These are phyloP conservation scores for Naganishia sp. DNA, from an alignment of 1,284 basidiomycete species.

Conservation along the genomic window DNA sequence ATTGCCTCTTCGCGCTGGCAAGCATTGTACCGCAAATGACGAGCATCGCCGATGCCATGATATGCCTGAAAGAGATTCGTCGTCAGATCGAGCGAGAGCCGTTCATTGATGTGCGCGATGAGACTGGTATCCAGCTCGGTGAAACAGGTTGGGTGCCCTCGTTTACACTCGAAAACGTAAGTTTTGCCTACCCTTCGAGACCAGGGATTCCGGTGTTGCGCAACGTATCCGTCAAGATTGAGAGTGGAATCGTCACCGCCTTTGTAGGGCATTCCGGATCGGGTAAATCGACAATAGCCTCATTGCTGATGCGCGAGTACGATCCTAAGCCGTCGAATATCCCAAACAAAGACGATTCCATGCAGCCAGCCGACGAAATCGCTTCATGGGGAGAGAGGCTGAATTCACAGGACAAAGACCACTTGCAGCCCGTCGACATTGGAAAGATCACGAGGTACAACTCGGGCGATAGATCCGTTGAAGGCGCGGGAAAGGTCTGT, in stretches of 20 bases:
- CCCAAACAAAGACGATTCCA: conserved; percentile 24
- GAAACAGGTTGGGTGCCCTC: conserved; percentile 47
- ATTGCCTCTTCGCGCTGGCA: conserved; percentile 38
- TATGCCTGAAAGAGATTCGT: conserved; percentile 36
- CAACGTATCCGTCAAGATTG: conserved; percentile 49
- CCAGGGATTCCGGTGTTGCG: conserved; percentile 61
- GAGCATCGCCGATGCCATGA: conserved; percentile 38
- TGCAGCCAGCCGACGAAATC: conserved; percentile 8
- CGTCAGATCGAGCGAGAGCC: conserved; percentile 48
- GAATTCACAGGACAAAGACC: conserved; percentile 28
- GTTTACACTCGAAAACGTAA: conserved; percentile 55
- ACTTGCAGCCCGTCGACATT: conserved; percentile 2
- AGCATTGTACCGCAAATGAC: conserved; percentile 47
- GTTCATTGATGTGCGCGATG: conserved; percentile 44
- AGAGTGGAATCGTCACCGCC: conserved; percentile 50
- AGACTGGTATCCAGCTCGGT: conserved; percentile 37
- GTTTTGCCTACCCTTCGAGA: conserved; percentile 55
- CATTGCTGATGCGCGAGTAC: conserved; percentile 53
- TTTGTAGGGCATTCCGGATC: conserved; percentile 55
- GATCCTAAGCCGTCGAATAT: conserved; percentile 46
- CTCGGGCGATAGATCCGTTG: conserved; percentile 32
- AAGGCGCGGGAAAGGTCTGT: conserved; percentile 22
- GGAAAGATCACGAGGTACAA: background rate
- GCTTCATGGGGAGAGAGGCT: background rate
- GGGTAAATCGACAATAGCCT: conserved; percentile 55